Conservation (phyloP, 352 stramenopile genomes). For the Thraustochytrium striatum region DNA sequence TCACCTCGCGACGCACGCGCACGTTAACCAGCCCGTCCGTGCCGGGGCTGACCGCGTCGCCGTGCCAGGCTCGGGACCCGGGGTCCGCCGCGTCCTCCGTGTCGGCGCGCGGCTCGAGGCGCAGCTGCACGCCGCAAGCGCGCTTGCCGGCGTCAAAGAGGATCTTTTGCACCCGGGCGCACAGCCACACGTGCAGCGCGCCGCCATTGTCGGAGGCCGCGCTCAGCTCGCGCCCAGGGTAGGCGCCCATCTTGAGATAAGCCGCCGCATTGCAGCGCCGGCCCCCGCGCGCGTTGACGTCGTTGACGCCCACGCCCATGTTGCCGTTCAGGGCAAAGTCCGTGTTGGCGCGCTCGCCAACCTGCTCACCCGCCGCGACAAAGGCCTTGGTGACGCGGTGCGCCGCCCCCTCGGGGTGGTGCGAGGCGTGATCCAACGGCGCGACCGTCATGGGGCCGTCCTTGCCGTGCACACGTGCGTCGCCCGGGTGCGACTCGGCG, state of each 20-base stretch:
- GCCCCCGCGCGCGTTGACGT: conserved; percentile 28
- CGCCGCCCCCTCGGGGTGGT: background rate
- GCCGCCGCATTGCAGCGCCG: conserved; percentile 49
- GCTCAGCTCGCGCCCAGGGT: background rate
- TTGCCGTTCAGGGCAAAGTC: conserved; percentile 22
- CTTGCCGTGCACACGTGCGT: conserved; percentile 1
- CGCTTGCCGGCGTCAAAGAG: conserved; percentile 46
- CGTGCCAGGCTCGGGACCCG: background rate
- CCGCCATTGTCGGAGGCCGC: background rate
- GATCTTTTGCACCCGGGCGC: background rate
- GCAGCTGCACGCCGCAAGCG: conserved; percentile 53
- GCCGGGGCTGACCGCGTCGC: background rate
- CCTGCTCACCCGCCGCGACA: background rate
- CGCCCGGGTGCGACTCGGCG: conserved; percentile 15
- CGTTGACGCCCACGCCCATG: conserved; percentile 35
- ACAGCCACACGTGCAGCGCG: conserved; percentile 34
- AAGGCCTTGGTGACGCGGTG: conserved; percentile 34
- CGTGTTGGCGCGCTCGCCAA: background rate
- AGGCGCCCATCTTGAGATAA: conserved; percentile 44
- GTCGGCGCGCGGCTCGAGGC: conserved; percentile 10
- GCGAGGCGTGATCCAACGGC: background rate
- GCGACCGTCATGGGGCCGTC: conserved; percentile 30
- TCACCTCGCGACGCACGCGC: conserved; percentile 58
- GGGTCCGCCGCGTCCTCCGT: background rate
- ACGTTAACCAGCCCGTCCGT: background rate